Conservation (phyloP, 768 basidiomycete species). For the Pleurotus djamor region DNA sequence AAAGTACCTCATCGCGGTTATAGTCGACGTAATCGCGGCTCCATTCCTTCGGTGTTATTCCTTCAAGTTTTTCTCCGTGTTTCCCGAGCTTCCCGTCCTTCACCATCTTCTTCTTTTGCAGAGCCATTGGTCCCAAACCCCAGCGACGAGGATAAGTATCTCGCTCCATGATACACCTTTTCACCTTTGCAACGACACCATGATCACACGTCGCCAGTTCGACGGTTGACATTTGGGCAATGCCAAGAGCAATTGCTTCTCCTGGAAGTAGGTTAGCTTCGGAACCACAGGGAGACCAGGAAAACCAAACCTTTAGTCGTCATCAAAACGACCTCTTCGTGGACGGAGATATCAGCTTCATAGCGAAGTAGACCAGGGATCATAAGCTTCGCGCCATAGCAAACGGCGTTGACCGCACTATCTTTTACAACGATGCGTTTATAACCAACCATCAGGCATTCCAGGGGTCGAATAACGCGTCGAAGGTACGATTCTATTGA, state of each 20-base stretch:
- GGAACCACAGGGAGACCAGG: background rate
- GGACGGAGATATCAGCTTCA: slow-evolving; percentile 89
- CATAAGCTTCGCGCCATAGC: slow-evolving; percentile 99
- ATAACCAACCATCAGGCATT: slow-evolving; percentile 92
- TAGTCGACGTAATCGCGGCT: slow-evolving; percentile 93
- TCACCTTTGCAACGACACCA: slow-evolving; percentile 98
- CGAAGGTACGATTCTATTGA: slow-evolving; percentile 89
- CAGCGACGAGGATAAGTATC: slow-evolving; percentile 98
- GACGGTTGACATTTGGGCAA: slow-evolving; percentile 98
- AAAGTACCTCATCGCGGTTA: slow-evolving; percentile 53
- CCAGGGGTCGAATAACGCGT: slow-evolving; percentile 90
- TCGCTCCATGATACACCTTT: slow-evolving; percentile 99
- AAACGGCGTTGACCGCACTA: slow-evolving; percentile 98
- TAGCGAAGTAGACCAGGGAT: slow-evolving; percentile 97
- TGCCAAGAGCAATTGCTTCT: slow-evolving; percentile 91
- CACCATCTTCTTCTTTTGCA: slow-evolving; percentile 97
- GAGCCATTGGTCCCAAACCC: slow-evolving; percentile 97
- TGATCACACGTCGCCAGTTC: slow-evolving; percentile 98
- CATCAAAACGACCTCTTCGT: slow-evolving; percentile 98
- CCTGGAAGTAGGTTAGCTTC: slow-evolving; percentile 35
- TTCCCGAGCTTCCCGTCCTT: slow-evolving; percentile 98
- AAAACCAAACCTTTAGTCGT: slow-evolving; percentile 82
- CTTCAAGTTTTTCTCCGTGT: slow-evolving; percentile 86
- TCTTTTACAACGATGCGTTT: slow-evolving; percentile 99
- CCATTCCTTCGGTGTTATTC: slow-evolving; percentile 90